These are phyloP conservation scores for Sorghum bicolor DNA, from an alignment of 176 grass and related monocot genomes.

Conservation along the genomic window DNA sequence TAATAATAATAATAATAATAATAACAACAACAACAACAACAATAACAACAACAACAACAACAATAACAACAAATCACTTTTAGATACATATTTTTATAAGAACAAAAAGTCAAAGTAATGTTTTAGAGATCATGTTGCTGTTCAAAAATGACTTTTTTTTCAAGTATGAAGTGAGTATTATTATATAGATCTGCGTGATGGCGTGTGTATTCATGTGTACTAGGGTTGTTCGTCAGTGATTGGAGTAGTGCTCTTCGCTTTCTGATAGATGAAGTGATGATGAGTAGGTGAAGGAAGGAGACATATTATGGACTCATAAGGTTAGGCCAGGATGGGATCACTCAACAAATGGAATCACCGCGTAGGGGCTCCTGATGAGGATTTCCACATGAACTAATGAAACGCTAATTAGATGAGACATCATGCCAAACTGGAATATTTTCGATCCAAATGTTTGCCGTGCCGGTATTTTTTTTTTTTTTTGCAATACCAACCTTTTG, in stretches of 20 bases:
- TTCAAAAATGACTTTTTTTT: too few relatives aligned
- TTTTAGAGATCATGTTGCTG: too few relatives aligned
- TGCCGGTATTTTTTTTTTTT: too few relatives aligned
- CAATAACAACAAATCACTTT: too few relatives aligned
- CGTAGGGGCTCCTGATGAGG: constrained; percentile 1
- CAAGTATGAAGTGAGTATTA: too few relatives aligned
- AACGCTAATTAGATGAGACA: not conserved
- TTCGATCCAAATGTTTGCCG: not conserved
- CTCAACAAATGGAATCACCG: not conserved
- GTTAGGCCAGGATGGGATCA: constrained; percentile 21
- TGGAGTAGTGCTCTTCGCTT: not conserved
- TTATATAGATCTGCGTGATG: not conserved
- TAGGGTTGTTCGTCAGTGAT: not conserved
- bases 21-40: too few relatives aligned
- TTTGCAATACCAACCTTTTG: not conserved
- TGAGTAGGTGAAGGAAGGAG: not conserved
- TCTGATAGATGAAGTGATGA: not conserved
- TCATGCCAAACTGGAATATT: not conserved
- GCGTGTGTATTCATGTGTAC: not conserved
- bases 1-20: too few relatives aligned
- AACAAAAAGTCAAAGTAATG: too few relatives aligned
- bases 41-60: too few relatives aligned
- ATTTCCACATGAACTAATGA: not conserved
- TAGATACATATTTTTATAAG: too few relatives aligned
- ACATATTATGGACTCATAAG: not conserved